phyloP scores from a whole-genome alignment of 1,139 yeast genomes.

The Suhomyces coccinellae region DNA sequence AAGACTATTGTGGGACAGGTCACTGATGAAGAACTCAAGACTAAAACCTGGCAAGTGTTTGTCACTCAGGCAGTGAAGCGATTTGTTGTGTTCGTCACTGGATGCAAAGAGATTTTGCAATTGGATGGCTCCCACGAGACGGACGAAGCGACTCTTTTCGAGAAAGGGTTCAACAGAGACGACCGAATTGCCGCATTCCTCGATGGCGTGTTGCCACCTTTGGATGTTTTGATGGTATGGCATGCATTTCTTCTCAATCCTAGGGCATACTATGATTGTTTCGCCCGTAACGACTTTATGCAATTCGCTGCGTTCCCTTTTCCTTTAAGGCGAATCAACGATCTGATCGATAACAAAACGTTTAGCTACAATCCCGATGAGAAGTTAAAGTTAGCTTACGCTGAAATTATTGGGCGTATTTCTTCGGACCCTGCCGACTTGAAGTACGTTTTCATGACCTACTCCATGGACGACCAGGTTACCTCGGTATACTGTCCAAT shows the following conservation, averaged over 20 bases:
- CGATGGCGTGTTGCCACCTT: constrained; percentile 27
- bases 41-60: constrained; percentile 32
- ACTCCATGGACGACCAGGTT: constrained; percentile 8
- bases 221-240: constrained; percentile 45
- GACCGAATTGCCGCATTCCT: constrained; percentile 4
- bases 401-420: constrained; percentile 7
- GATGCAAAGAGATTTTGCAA: constrained; percentile 13
- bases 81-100: constrained; percentile 29
- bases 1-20: constrained; percentile 11
- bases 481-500: constrained; percentile 21
- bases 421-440: constrained; percentile 4
- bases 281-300: constrained; percentile 24
- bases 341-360: constrained; percentile 23
- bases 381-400: constrained; percentile 6
- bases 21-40: constrained; percentile 2
- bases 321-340: constrained; percentile 25
- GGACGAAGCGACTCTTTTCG: constrained; percentile 7
- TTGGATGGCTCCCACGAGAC: constrained; percentile 1
- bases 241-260: constrained; percentile 36
- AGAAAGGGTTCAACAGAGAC: constrained; percentile 3
- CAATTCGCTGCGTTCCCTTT: constrained; percentile 26
- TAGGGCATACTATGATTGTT: constrained; percentile 29
- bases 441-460: constrained; percentile 1
- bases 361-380: constrained; percentile 21
- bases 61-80: constrained; percentile 32